These are phyloP conservation scores for Xylariales sp. DNA, from an alignment of 2,329 filamentous ascomycete genomes.

Conservation along the genomic window DNA sequence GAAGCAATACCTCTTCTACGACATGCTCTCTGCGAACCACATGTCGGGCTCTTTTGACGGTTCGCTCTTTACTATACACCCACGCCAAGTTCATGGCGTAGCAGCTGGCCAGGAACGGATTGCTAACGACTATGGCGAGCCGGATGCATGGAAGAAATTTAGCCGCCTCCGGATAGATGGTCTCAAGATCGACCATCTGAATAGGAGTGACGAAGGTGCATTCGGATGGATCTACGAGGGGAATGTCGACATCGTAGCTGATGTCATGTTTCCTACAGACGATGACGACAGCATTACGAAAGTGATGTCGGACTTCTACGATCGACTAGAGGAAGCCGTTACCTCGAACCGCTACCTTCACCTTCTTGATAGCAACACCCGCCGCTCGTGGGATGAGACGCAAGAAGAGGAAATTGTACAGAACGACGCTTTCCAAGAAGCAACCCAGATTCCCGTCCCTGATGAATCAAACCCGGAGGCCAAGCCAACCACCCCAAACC, in stretches of 20 bases:
- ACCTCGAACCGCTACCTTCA: constrained; percentile 66
- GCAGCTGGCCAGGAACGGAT: constrained; percentile 58
- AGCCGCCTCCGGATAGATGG: constrained; percentile 88
- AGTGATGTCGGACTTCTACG: constrained; percentile 95
- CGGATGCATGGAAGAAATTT: constrained; percentile 89
- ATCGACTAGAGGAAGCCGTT: constrained; percentile 89
- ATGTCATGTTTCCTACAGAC: constrained; percentile 90
- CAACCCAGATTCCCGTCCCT: constrained; percentile 5
- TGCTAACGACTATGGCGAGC: constrained; percentile 55
- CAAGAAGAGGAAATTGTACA: constrained; percentile 15
- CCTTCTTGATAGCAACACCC: constrained; percentile 47
- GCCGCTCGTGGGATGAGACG: constrained; percentile 17
- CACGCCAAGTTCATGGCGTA: constrained; percentile 79
- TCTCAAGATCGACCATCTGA: constrained; percentile 91
- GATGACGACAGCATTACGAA: constrained; percentile 85
- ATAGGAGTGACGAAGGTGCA: constrained; percentile 84
- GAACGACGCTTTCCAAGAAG: constrained; percentile 9
- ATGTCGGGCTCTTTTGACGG: constrained; percentile 96
- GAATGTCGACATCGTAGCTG: constrained; percentile 92
- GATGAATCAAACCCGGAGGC: constrained; percentile 12
- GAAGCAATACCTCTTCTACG: constrained; percentile 97
- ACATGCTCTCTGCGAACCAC: constrained; percentile 90
- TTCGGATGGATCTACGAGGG: constrained; percentile 98
- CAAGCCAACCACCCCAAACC: constrained; percentile 6
- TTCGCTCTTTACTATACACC: constrained; percentile 95